Evolutionary conservation across 495 filamentous ascomycete genomes (phyloP), one percentile per base, ranked within the genome.

Genomic region (Neurospora sp.): DNA sequence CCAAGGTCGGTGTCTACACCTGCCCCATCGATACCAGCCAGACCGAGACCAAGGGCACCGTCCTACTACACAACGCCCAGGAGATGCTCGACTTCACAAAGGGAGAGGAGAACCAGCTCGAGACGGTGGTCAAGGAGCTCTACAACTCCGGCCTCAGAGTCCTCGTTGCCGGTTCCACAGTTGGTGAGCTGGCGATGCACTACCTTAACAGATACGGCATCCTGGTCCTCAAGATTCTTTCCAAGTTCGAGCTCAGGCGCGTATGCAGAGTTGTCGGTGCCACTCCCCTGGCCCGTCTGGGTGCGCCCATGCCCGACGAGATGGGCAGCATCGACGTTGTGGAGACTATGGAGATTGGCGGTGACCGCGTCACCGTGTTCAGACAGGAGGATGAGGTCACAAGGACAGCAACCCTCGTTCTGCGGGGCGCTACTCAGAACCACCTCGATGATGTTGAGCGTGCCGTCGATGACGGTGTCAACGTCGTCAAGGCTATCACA

Each of bases 11-110:
- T 70, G 94, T 98, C 46, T 99, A 92, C 88, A 94, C 92, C 77
- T 99, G 96, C 85, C 90, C 96, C 48, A 93, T 99, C 82, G 96
- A 99, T 80, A 95, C 88, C 83, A 92, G 88, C 77, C 94, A 97
- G 87, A 99, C 96, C 38, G 96, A 99, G 84, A 99, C 96, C 76
- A 99, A 99, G 86, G 96, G 96, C n/a, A 99, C 96, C 18, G 96
- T 99, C n/a, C 85, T 99, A 44, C 80, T 99, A 74, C 93, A 98
- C 83, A 98, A 97, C 78, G 94, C 95, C 39, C 92, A 97, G 85
- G 96, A 99, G 83, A 98, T 99, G 93, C 85, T 98, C 72, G 91
- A 98, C 81, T 99, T 97, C 85, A 97, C 93, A 70, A 97, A 96
- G 84, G 96, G 96, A 38, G 96, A 99, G 82, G 96, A 99, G 82